Percentiles rank a stretch among this genome's conserved stretches.
Evolutionary conservation across 352 stramenopile species (phyloP).

Genomic region (Globisporangium paroecandrum): DNA sequence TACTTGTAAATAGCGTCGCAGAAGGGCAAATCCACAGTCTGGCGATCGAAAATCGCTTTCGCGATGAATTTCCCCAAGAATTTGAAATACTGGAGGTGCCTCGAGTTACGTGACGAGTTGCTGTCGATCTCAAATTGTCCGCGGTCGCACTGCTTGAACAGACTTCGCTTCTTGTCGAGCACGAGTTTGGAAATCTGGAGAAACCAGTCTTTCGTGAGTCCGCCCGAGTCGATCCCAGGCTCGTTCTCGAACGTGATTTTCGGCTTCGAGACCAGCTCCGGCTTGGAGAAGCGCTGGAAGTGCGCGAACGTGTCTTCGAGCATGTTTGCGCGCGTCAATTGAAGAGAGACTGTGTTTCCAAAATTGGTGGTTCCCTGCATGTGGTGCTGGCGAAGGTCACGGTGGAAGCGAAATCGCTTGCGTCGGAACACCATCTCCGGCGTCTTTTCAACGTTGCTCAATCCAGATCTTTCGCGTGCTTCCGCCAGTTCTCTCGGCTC

Average conservation of each 20-base stretch:
- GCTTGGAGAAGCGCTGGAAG: slow-evolving; percentile 44
- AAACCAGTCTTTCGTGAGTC: slow-evolving; percentile 89
- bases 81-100: slow-evolving; percentile 43
- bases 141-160: slow-evolving; percentile 61
- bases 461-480: slow-evolving; percentile 36
- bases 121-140: slow-evolving; percentile 51
- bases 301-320: slow-evolving; percentile 63
- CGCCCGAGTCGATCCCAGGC: slow-evolving; percentile 83
- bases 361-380: slow-evolving; percentile 32
- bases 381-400: slow-evolving; percentile 47
- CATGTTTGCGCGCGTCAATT: slow-evolving; percentile 54
- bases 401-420: slow-evolving; percentile 84
- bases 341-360: slow-evolving; percentile 35
- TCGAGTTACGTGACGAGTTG: slow-evolving; percentile 24
- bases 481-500: slow-evolving; percentile 49
- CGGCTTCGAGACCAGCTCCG: slow-evolving; percentile 61
- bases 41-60: slow-evolving; percentile 86
- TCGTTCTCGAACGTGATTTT: slow-evolving; percentile 83
- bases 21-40: slow-evolving; percentile 78
- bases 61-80: slow-evolving; percentile 78
- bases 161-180: slow-evolving; percentile 25
- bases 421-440: slow-evolving; percentile 81
- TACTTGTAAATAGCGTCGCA: slow-evolving; percentile 74
- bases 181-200: slow-evolving; percentile 63
- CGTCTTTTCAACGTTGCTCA: slow-evolving; percentile 52